A percentile compares a stretch with the other conserved stretches of the same genome.
These are phyloP conservation scores for Phaeodactylum tricornutum DNA, from an alignment of 108 stramenopile species.

Conservation along the genomic window DNA sequence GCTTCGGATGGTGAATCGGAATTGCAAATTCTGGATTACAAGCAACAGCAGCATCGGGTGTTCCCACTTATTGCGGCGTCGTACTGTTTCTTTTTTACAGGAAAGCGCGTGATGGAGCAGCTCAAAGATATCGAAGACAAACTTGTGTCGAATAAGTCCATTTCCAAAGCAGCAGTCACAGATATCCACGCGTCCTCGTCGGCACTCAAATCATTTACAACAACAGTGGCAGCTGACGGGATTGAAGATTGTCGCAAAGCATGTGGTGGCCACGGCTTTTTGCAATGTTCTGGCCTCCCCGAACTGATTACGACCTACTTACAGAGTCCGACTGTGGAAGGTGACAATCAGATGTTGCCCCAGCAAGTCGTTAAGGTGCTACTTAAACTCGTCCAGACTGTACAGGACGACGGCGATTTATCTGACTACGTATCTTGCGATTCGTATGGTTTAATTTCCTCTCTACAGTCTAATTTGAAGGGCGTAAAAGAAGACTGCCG, in stretches of 20 bases:
- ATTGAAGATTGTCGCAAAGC: conserved; percentile 93
- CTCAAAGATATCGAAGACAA: conserved; percentile 65
- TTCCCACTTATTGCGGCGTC: conserved; percentile 82
- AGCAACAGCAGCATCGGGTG: conserved; percentile 91
- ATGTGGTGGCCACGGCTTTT: conserved; percentile 92
- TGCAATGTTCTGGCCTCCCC: conserved; percentile 83
- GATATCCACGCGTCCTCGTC: conserved; percentile 90
- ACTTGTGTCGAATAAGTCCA: conserved; percentile 30
- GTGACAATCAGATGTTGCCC: conserved; percentile 90
- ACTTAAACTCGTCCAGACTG: conserved; percentile 64
- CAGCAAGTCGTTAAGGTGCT: conserved; percentile 83
- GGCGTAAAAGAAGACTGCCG: conserved; percentile 15
- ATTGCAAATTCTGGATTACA: conserved; percentile 88
- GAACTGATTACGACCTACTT: conserved; percentile 85
- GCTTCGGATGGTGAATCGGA: conserved; percentile 43
- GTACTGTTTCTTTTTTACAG: conserved; percentile 88
- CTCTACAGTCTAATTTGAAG: conserved; percentile 20
- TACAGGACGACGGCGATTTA: conserved; percentile 1
- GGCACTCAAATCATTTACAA: conserved; percentile 84
- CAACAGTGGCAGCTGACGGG: conserved; percentile 86
- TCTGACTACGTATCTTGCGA: conserved; percentile 28
- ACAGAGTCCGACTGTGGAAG: conserved; percentile 89
- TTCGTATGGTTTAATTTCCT: conserved; percentile 33
- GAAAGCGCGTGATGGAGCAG: conserved; percentile 42
- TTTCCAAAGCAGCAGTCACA: conserved; percentile 58